Evolutionary conservation across 73 alveolate genomes (phyloP).

Genomic region (Uronychia binucleata): DNA sequence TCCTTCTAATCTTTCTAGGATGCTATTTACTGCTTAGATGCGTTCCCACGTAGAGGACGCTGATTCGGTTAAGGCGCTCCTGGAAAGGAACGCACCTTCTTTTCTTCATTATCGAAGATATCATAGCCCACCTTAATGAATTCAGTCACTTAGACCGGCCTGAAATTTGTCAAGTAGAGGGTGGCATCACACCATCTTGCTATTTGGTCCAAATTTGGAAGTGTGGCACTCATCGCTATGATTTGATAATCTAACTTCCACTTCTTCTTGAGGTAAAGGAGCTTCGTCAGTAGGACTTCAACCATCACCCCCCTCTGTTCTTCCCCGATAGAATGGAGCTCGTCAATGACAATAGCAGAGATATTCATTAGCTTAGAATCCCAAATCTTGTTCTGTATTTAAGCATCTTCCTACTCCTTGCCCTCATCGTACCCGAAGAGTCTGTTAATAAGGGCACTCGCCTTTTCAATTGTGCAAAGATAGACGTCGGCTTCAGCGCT

Average conservation of each 20-base stretch:
- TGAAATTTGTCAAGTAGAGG: conserved; percentile 43
- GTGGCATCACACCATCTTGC: conserved; percentile 76
- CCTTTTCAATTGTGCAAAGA: conserved; percentile 64
- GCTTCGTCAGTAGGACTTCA: conserved; percentile 79
- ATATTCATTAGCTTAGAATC: background rate
- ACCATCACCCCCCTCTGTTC: conserved; percentile 79
- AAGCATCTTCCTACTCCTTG: background rate
- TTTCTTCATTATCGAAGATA: background rate
- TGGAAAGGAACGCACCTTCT: background rate
- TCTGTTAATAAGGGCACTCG: conserved; percentile 45
- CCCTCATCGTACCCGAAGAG: conserved; percentile 3
- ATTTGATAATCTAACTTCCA: conserved; percentile 56
- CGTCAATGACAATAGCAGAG: conserved; percentile 70
- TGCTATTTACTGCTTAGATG: too few species aligned
- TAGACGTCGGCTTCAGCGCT: conserved; percentile 25
- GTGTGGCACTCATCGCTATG: conserved; percentile 89
- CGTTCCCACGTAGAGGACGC: too few species aligned
- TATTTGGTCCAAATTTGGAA: conserved; percentile 82
- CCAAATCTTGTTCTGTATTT: background rate
- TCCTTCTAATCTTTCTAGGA: too few species aligned
- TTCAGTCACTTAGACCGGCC: conserved; percentile 58
- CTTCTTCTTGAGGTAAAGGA: conserved; percentile 49
- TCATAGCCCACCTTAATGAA: conserved; percentile 11
- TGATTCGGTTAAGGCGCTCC: background rate
- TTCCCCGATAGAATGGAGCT: conserved; percentile 84